Evolutionary conservation across 768 basidiomycete genomes (phyloP), one percentile per base, ranked within the genome.

Genomic region (Galerina sulciceps): DNA sequence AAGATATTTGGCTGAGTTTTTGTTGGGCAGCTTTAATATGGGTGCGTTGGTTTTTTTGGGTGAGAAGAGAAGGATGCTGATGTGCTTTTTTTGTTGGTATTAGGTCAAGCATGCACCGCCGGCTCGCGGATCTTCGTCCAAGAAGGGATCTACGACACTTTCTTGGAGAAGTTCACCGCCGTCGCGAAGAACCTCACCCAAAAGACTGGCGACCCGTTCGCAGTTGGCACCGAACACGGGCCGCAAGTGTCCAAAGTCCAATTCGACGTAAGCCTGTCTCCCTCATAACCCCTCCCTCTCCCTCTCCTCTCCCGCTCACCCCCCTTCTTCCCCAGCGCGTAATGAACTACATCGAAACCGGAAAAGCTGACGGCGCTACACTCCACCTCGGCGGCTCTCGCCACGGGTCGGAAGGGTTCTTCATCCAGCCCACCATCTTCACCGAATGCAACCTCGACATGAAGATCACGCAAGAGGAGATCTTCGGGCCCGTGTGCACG

Each of bases 91-190:
- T 13, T 70, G 88, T 86, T 66, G 17, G 6, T n/a, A 6, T 82
- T 84, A 60, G 89, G 92, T 23, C 91, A 94, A 72, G 77, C 80
- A 17, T 94, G 92, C 74, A 85, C 84, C 61, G 91, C 91, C 11
- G 89, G 91, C 10, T 89, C 91, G 17, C 84, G 94, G 58, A 86
- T 94, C 65, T 92, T 82, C 66, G 90, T 94, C 4, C 91, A 94
- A 66, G 85, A 82, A 61, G 75, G 76, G 3, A 84, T 94, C 64
- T 93, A 94, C 73, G 91, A 93, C 71, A 73, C 84, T 61, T 93
- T 94, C 78, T 67, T 93, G 52, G 67, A 72, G 50, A 72, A 61
- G 43, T 86, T 93, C 71, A 76, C 78, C 0, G 78, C 71, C 47
- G 79, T 82, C 70, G 78, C 87, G 48, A 72, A 76, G 66, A 75